Conservation (phyloP, 164 flowering plant genomes). For the Buxus sempervirens region DNA sequence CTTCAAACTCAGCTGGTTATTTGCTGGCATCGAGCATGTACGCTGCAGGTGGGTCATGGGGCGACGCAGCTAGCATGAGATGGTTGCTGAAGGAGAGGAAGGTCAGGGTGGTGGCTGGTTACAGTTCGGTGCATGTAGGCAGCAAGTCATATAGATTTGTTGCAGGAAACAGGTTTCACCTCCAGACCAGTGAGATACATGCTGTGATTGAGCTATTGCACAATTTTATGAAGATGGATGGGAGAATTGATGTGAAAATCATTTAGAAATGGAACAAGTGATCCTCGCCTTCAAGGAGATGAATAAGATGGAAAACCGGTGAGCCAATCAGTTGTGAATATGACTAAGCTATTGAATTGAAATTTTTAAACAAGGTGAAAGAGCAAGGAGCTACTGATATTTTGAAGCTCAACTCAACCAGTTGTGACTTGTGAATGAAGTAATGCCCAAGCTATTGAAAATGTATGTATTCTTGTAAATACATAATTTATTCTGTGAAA, state of each 20-base stretch:
- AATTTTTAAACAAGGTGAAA: too few relatives aligned
- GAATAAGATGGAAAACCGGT: too few relatives aligned
- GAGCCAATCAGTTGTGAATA: too few relatives aligned
- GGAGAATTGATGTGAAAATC: neutral
- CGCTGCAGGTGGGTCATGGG: slow-evolving; percentile 60
- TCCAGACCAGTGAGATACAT: slow-evolving; percentile 25
- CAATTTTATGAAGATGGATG: slow-evolving; percentile 27
- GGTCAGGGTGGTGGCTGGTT: slow-evolving; percentile 51
- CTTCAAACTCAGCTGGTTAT: slow-evolving; percentile 57
- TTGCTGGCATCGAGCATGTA: slow-evolving; percentile 62
- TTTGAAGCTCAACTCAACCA: too few relatives aligned
- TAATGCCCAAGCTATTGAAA: too few relatives aligned
- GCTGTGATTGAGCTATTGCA: slow-evolving; percentile 38
- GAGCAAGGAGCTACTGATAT: too few relatives aligned
- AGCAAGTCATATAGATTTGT: slow-evolving; percentile 38
- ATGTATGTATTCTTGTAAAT: too few relatives aligned
- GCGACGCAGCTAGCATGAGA: slow-evolving; percentile 54
- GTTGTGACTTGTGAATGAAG: too few relatives aligned
- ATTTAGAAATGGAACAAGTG: neutral
- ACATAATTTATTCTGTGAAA: too few relatives aligned
- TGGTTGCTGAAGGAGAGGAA: slow-evolving; percentile 49
- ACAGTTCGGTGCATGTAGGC: slow-evolving; percentile 58
- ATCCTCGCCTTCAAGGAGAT: too few relatives aligned
- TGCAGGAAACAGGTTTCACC: slow-evolving; percentile 49
- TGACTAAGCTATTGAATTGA: too few relatives aligned